A percentile compares a stretch with the other conserved stretches of the same genome.
These are phyloP conservation scores for Colletotrichum chlorophyti DNA, from an alignment of 2,329 filamentous ascomycete species.

Conservation along the genomic window DNA sequence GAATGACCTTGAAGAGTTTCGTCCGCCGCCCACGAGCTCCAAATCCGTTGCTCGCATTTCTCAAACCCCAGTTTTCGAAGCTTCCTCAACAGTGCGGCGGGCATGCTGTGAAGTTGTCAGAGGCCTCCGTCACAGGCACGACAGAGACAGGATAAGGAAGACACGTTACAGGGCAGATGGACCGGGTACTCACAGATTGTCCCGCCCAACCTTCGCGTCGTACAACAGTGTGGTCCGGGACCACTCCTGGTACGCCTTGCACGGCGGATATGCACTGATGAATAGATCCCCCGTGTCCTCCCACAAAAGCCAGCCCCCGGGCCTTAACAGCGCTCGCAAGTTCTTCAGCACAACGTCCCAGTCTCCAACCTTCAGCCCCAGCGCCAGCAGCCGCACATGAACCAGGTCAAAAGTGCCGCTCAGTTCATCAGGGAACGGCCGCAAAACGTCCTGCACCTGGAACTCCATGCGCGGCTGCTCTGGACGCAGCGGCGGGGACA, in stretches of 20 bases:
- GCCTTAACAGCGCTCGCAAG: constrained; percentile 25
- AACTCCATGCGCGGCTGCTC: constrained; percentile 25
- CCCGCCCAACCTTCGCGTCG: constrained; percentile 4
- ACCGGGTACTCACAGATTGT: constrained; percentile 1
- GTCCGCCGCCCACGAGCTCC: constrained; percentile 21
- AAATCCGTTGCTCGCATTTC: constrained; percentile 9
- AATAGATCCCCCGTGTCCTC: constrained; percentile 22
- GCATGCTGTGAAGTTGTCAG: constrained; percentile 1
- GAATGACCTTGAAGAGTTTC: background rate
- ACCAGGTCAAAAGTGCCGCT: constrained; percentile 30
- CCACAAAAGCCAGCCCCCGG: constrained; percentile 32
- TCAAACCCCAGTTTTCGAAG: background rate
- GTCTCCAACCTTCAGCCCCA: constrained; percentile 26
- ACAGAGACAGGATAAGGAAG: no score
- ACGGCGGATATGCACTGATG: constrained; percentile 12
- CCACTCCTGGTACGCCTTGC: constrained; percentile 22
- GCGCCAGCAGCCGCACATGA: constrained; percentile 27
- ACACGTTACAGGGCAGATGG: background rate
- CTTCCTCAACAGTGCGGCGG: constrained; percentile 9
- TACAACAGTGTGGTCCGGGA: constrained; percentile 15
- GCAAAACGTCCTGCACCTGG: constrained; percentile 11
- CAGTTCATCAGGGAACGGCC: constrained; percentile 24
- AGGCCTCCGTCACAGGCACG: background rate
- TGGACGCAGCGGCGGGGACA: constrained; percentile 2
- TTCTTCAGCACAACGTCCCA: constrained; percentile 26